Conservation (phyloP, 495 filamentous ascomycete genomes). For the Beverwykella pulmonaria region DNA sequence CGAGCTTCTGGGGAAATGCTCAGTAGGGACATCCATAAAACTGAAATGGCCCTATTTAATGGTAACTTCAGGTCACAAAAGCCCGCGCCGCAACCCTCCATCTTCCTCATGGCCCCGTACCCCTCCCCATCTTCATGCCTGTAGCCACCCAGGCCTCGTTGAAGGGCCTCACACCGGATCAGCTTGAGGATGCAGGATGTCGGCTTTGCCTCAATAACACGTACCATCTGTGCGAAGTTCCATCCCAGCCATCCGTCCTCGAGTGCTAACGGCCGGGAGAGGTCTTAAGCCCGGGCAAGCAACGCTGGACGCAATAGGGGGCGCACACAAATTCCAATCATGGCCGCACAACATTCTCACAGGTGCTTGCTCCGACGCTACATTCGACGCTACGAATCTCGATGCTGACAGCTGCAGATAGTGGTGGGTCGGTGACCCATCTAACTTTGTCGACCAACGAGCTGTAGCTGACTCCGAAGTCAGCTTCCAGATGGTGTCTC, state of each 20-base stretch:
- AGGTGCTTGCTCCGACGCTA: slow-evolving; percentile 37
- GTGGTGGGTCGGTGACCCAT: slow-evolving; percentile 76
- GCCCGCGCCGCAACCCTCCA: slow-evolving; percentile 87
- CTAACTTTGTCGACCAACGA: slow-evolving; percentile 13
- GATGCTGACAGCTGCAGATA: slow-evolving; percentile 59
- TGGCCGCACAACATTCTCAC: slow-evolving; percentile 96
- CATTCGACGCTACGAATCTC: background rate
- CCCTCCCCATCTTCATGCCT: slow-evolving; percentile 95
- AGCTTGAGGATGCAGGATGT: slow-evolving; percentile 85
- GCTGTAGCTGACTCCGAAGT: slow-evolving; percentile 37
- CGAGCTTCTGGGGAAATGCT: slow-evolving; percentile 79
- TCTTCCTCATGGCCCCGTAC: slow-evolving; percentile 88
- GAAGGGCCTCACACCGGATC: slow-evolving; percentile 91
- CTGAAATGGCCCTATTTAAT: background rate
- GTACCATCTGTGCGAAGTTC: slow-evolving; percentile 69
- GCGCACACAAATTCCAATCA: slow-evolving; percentile 89
- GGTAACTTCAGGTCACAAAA: slow-evolving; percentile 74
- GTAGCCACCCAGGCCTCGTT: slow-evolving; percentile 97
- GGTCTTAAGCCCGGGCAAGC: slow-evolving; percentile 92
- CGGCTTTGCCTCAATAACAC: slow-evolving; percentile 95
- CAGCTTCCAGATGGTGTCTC: slow-evolving; percentile 98
- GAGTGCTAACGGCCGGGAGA: slow-evolving; percentile 35
- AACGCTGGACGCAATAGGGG: slow-evolving; percentile 80
- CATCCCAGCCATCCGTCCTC: background rate
- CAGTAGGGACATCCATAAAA: slow-evolving; percentile 58